Evolutionary conservation across 1,284 basidiomycete genomes (phyloP).

Genomic region (Coniferiporia sulphurascens): DNA sequence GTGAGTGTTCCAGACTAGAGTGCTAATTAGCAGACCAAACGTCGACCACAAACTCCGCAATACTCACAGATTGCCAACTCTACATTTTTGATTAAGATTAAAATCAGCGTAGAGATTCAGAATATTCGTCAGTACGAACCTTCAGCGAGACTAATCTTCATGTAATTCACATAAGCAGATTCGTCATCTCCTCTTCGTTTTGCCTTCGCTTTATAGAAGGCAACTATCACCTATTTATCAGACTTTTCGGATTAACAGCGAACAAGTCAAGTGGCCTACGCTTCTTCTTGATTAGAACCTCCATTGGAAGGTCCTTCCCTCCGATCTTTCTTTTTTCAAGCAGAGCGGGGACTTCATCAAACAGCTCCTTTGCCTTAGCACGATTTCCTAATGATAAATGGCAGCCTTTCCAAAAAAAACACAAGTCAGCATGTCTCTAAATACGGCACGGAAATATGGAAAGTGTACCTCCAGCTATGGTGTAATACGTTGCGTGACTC

Average conservation of each 20-base stretch:
- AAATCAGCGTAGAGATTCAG: not conserved
- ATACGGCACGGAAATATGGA: not conserved
- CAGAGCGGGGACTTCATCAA: constrained; percentile 56
- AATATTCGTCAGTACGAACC: constrained; percentile 34
- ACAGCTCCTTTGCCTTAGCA: constrained; percentile 50
- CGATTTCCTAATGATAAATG: constrained; percentile 49
- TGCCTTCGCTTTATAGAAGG: constrained; percentile 69
- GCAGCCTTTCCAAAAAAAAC: constrained; percentile 40
- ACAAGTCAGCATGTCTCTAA: constrained; percentile 6
- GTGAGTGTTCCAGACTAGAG: constrained; percentile 71
- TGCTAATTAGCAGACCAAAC: constrained; percentile 5
- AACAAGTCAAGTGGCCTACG: constrained; percentile 27
- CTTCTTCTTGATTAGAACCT: constrained; percentile 72
- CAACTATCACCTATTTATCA: constrained; percentile 39
- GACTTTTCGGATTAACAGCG: not conserved
- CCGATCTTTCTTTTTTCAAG: constrained; percentile 58
- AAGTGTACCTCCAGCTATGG: constrained; percentile 56
- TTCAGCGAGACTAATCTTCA: constrained; percentile 64
- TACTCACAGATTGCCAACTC: constrained; percentile 58
- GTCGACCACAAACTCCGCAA: not conserved
- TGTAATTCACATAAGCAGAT: constrained; percentile 43
- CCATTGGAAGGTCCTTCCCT: constrained; percentile 66
- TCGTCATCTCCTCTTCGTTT: constrained; percentile 46
- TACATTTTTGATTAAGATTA: constrained; percentile 20
- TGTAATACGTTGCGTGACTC: constrained; percentile 75